These are phyloP conservation scores for Penicillium brevicompactum DNA, from an alignment of 2,329 filamentous ascomycete genomes.

Conservation along the genomic window DNA sequence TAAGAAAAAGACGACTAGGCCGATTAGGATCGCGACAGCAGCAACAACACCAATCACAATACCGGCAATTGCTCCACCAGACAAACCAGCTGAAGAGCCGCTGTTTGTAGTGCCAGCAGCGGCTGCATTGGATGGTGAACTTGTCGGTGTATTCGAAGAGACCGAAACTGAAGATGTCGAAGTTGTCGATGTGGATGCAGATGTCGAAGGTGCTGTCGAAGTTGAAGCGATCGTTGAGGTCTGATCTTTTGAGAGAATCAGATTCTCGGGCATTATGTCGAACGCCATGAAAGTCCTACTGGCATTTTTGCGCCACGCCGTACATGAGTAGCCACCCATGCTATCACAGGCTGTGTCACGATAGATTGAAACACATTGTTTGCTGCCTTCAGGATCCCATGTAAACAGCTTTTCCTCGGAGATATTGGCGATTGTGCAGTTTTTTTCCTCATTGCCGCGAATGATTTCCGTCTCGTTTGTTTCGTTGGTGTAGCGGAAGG, in stretches of 20 bases:
- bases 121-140: not conserved
- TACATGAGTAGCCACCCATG: constrained; percentile 12
- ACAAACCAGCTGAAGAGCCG: not conserved
- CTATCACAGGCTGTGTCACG: constrained; percentile 11
- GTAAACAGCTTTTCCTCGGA: constrained; percentile 12
- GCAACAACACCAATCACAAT: constrained; percentile 14
- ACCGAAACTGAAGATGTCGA: not conserved
- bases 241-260: not conserved
- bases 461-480: constrained; percentile 12
- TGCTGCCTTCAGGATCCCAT: constrained; percentile 16
- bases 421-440: constrained; percentile 13
- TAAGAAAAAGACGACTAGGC: not conserved
- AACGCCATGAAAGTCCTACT: constrained; percentile 7
- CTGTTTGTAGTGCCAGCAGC: not conserved
- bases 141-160: not conserved
- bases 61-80: constrained; percentile 15
- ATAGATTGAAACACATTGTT: constrained; percentile 19
- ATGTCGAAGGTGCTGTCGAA: not conserved
- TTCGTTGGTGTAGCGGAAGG: constrained; percentile 18
- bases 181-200: not conserved
- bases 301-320: constrained; percentile 12
- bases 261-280: constrained; percentile 7
- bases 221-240: not conserved
- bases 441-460: constrained; percentile 1
- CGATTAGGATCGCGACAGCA: not conserved